These are phyloP conservation scores for Amanita thiersii DNA, from an alignment of 768 basidiomycete species.

Conservation along the genomic window DNA sequence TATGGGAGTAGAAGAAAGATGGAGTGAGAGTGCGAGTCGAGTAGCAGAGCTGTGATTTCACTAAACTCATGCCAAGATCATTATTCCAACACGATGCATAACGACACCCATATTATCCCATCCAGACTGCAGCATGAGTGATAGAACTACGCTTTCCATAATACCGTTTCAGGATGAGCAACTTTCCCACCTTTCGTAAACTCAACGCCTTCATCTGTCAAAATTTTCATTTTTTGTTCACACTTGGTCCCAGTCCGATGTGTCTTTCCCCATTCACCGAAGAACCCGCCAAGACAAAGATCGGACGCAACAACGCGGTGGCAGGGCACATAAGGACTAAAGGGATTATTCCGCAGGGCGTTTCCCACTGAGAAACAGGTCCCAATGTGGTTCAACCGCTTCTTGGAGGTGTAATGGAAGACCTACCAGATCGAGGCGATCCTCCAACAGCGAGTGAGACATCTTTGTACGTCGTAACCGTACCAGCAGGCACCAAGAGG, in stretches of 20 bases:
- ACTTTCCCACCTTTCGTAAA: slow-evolving; percentile 41
- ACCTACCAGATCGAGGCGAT: slow-evolving; percentile 56
- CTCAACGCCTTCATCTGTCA: slow-evolving; percentile 43
- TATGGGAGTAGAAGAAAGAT: no score
- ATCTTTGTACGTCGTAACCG: slow-evolving; percentile 50
- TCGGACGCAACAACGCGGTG: slow-evolving; percentile 62
- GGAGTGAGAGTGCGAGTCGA: no score
- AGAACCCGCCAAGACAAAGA: slow-evolving; percentile 54
- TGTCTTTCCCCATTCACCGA: slow-evolving; percentile 50
- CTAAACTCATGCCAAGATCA: not conserved
- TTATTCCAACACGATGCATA: not conserved
- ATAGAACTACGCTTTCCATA: slow-evolving; percentile 17
- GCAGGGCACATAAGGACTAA: slow-evolving; percentile 60
- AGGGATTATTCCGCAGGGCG: slow-evolving; percentile 58
- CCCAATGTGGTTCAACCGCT: not conserved
- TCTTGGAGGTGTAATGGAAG: not conserved
- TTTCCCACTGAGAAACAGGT: slow-evolving; percentile 39
- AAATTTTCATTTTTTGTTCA: slow-evolving; percentile 39
- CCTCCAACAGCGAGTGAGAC: slow-evolving; percentile 44
- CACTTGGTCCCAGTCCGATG: slow-evolving; percentile 32
- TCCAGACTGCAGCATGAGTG: no score
- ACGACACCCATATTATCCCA: no score
- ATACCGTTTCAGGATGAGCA: slow-evolving; percentile 9
- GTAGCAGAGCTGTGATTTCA: no score
- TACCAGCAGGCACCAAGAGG: slow-evolving; percentile 39